Base-by-base conservation (phyloP, 176 grass and related monocot genomes). In the Oryza glaberrima region DNA sequence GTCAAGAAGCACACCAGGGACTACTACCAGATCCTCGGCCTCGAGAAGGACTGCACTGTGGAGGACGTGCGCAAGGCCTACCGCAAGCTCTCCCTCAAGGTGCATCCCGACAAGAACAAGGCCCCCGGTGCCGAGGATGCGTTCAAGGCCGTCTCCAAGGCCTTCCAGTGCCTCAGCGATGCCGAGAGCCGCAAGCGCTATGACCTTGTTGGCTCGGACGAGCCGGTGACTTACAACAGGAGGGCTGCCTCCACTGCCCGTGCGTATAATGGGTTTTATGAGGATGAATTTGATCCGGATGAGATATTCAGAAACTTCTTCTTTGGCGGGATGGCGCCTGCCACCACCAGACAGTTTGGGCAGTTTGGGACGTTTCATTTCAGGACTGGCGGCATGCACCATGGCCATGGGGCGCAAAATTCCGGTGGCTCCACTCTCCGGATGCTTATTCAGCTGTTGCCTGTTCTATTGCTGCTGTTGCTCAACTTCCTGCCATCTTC, bases 241-340 rank as follows among this genome's bases (percentile, higher is more conserved):
- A 94, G 93, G 75, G 19, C 91, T 3, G 19, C 91, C 14, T 77
- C 85, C 11, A 83, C 46, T 52, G 86, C 86, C 54, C 86, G 82
- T 34, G 86, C 90, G 0, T 82, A 89, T 25, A 86, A 93, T 71
- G 91, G 88, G 7, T 92, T 89, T 76, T 91, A 95, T 0, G 88
- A 96, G 65, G 91, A 91, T 36, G 91, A 99, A 30, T 86, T 99
- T 63, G 96, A 99, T 65, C 91, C 96, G 4, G 91, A 99, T 76
- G 96, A 99, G 82, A 96, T 99, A 84, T 99, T 99, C 78, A 94
- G 97, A 80, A 94, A 89, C 81, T 99, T 99, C 76, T 97, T 97
- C 88, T 99, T 87, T 83, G 97, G 97, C 11, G 86, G 86, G 67
- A 92, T 92, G 91, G 88, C 93, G 6, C 94, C 93, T 49, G 91